Conservation (phyloP, 768 basidiomycete genomes). For the Tulasnella sp. region DNA sequence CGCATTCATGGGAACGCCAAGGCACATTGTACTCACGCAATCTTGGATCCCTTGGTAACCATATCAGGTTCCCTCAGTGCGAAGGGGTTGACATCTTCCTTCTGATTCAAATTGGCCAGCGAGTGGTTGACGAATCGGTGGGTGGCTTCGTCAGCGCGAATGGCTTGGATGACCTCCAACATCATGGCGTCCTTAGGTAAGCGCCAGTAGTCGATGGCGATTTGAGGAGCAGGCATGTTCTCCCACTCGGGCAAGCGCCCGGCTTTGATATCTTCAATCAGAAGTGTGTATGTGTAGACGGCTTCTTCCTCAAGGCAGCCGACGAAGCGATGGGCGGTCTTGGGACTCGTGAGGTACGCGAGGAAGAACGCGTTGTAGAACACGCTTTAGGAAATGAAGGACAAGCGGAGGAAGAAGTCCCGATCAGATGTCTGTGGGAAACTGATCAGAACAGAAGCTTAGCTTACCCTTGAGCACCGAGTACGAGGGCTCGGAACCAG, state of each 20-base stretch:
- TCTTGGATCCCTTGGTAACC: slow-evolving; percentile 72
- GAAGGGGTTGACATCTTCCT: slow-evolving; percentile 86
- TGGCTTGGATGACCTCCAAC: slow-evolving; percentile 13
- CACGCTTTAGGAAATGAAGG: slow-evolving; percentile 44
- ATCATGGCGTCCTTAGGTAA: slow-evolving; percentile 64
- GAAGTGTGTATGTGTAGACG: slow-evolving; percentile 84
- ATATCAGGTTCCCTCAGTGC: slow-evolving; percentile 88
- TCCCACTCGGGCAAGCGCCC: slow-evolving; percentile 83
- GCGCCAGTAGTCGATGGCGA: slow-evolving; percentile 96
- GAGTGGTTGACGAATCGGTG: slow-evolving; percentile 88
- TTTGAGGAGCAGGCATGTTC: slow-evolving; percentile 74
- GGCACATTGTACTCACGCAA: slow-evolving; percentile 58
- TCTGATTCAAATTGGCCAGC: slow-evolving; percentile 78
- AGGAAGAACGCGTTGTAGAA: slow-evolving; percentile 82
- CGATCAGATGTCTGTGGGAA: not conserved
- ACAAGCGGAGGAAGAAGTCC: not conserved
- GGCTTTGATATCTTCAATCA: slow-evolving; percentile 80
- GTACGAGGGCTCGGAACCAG: slow-evolving; percentile 78
- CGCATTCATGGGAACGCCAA: not conserved
- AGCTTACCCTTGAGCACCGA: slow-evolving; percentile 79
- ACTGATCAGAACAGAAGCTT: not conserved
- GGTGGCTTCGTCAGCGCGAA: slow-evolving; percentile 25
- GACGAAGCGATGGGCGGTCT: slow-evolving; percentile 77
- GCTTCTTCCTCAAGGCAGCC: slow-evolving; percentile 95
- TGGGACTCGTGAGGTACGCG: slow-evolving; percentile 60